These are phyloP conservation scores for Trichoderma gamsii DNA, from an alignment of 495 filamentous ascomycete genomes.

Conservation along the genomic window DNA sequence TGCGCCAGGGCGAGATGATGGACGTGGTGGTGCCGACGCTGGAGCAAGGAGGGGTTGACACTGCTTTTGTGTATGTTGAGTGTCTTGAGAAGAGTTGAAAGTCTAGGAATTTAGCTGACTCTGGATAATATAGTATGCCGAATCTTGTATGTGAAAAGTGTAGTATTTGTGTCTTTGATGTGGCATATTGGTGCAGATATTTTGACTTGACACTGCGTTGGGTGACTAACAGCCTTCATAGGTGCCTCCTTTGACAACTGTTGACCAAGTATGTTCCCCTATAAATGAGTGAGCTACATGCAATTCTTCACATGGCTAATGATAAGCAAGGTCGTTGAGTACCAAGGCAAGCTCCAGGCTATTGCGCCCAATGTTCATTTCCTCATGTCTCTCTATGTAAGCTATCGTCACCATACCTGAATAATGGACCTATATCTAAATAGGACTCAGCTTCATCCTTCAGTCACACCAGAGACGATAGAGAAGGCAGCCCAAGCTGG, in stretches of 20 bases:
- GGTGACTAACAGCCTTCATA: slow-evolving; percentile 1
- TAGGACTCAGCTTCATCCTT: slow-evolving; percentile 45
- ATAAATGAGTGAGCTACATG: not conserved
- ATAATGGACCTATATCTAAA: not conserved
- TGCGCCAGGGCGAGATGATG: slow-evolving; percentile 77
- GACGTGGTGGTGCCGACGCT: slow-evolving; percentile 74
- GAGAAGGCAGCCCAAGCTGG: slow-evolving; percentile 61
- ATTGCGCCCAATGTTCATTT: slow-evolving; percentile 70
- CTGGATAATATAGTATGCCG: slow-evolving; percentile 34
- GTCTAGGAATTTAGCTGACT: not conserved
- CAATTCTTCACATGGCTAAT: not conserved
- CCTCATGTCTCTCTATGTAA: slow-evolving; percentile 77
- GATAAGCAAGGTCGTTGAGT: slow-evolving; percentile 54
- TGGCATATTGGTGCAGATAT: not conserved
- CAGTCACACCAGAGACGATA: slow-evolving; percentile 73
- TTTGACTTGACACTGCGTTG: not conserved
- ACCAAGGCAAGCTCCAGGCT: slow-evolving; percentile 58
- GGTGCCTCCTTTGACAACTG: slow-evolving; percentile 65
- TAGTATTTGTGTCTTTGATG: slow-evolving; percentile 16
- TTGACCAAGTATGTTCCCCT: slow-evolving; percentile 38
- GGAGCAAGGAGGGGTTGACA: slow-evolving; percentile 62
- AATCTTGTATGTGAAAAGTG: slow-evolving; percentile 42
- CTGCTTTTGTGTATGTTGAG: slow-evolving; percentile 56
- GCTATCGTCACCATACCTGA: not conserved
- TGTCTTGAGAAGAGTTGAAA: not conserved